A percentile compares a stretch with the other conserved stretches of the same genome.
Conservation (phyloP, 768 basidiomycete genomes). For the Kwoniella botswanensis region DNA sequence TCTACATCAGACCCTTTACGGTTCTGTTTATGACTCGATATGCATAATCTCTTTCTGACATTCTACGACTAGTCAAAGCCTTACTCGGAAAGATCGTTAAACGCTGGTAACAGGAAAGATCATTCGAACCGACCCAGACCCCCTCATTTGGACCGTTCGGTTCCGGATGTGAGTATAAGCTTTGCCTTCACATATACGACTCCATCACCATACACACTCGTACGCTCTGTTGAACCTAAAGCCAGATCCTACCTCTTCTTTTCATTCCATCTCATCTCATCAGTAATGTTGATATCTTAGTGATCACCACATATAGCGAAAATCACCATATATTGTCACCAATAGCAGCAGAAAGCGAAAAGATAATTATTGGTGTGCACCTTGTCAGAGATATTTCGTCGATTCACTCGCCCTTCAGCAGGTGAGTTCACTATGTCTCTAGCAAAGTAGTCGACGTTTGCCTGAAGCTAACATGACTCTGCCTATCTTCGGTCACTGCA, state of each 20-base stretch:
- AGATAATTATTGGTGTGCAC: slow-evolving; percentile 2
- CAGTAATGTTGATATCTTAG: not conserved
- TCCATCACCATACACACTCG: not conserved
- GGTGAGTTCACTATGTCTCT: not conserved
- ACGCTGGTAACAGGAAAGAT: not conserved
- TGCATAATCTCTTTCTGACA: not conserved
- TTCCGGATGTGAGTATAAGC: slow-evolving; percentile 9
- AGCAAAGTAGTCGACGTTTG: too few species aligned
- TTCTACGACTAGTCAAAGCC: not conserved
- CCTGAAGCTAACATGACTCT: too few species aligned
- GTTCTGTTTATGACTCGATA: too few species aligned
- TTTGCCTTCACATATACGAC: not conserved
- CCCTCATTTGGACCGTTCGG: slow-evolving; percentile 12
- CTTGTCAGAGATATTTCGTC: slow-evolving; percentile 7
- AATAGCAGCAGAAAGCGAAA: not conserved
- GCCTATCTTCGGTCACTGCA: not conserved
- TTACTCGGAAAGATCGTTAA: not conserved
- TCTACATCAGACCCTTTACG: too few species aligned
- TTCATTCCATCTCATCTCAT: not conserved
- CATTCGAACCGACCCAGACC: slow-evolving; percentile 8
- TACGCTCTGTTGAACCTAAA: not conserved
- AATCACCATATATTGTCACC: not conserved
- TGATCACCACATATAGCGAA: not conserved
- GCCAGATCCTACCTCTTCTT: not conserved
- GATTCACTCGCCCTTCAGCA: slow-evolving; percentile 9